Conservation (phyloP, 202 grass and related monocot species). For the Zizania palustris region DNA sequence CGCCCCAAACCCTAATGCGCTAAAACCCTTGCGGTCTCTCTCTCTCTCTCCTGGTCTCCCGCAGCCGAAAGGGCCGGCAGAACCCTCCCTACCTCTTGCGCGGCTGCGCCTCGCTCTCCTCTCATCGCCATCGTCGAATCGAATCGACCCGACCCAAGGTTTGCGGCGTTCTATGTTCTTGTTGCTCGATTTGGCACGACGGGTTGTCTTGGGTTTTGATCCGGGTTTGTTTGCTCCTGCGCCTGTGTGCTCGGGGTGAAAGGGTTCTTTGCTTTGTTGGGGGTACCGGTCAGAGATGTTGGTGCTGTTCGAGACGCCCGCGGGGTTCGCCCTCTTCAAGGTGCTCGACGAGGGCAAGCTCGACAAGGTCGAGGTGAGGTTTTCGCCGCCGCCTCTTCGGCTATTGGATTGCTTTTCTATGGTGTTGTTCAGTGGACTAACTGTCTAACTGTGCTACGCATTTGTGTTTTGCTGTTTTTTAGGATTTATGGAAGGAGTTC, state of each 20-base stretch:
- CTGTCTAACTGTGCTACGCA: not conserved
- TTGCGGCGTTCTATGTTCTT: no score
- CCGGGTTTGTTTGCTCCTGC: not conserved
- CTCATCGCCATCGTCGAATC: no score
- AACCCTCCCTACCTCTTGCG: no score
- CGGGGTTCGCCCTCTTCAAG: constrained; percentile 87
- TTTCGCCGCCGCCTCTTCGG: not conserved
- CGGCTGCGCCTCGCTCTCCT: no score
- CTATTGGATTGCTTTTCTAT: not conserved
- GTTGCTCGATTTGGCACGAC: no score
- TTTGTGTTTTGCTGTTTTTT: constrained; percentile 21
- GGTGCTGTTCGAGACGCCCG: constrained; percentile 81
- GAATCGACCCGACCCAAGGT: no score
- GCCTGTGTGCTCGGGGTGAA: not conserved
- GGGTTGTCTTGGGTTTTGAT: no score
- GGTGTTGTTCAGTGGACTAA: constrained; percentile 1
- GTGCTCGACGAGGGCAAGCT: constrained; percentile 91
- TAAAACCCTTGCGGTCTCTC: no score
- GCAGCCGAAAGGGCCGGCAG: no score
- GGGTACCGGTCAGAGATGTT: constrained; percentile 45
- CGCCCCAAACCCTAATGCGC: no score
- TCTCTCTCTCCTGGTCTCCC: no score
- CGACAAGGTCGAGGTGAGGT: constrained; percentile 70
- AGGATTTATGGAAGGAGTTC: constrained; percentile 94
- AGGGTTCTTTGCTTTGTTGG: no score